A percentile compares a stretch with the other conserved stretches of the same genome.
phyloP scores from a whole-genome alignment of 2,329 filamentous ascomycete genomes.

The Cryphonectria radicalis region DNA sequence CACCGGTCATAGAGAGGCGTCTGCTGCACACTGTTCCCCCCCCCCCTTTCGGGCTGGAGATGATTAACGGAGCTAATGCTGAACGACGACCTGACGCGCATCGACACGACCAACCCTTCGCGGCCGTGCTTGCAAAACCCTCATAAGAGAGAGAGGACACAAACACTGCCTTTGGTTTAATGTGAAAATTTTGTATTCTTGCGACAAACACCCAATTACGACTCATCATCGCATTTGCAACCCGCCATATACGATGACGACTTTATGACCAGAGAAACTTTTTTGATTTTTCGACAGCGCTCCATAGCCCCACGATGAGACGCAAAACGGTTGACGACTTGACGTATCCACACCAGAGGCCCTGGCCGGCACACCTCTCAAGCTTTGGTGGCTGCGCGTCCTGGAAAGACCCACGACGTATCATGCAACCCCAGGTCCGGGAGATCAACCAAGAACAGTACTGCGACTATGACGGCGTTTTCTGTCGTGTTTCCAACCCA shows the following conservation, averaged over 20 bases:
- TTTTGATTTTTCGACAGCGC: slow-evolving; percentile 16
- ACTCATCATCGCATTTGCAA: slow-evolving; percentile 28
- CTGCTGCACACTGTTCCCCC: slow-evolving; percentile 19
- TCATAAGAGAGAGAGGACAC: background rate
- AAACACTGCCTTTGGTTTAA: slow-evolving; percentile 17
- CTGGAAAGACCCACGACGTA: background rate
- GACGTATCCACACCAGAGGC: slow-evolving; percentile 36
- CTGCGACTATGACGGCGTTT: slow-evolving; percentile 10
- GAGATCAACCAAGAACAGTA: background rate
- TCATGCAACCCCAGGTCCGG: slow-evolving; percentile 9
- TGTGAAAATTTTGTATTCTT: slow-evolving; percentile 28
- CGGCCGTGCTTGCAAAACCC: background rate
- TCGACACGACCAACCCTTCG: slow-evolving; percentile 10
- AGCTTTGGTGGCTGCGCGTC: slow-evolving; percentile 6
- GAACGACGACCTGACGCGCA: slow-evolving; percentile 20
- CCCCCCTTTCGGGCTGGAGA: background rate
- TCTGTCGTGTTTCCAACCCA: slow-evolving; percentile 14
- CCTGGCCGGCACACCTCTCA: slow-evolving; percentile 28
- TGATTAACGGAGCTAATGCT: slow-evolving; percentile 28
- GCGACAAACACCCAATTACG: slow-evolving; percentile 29
- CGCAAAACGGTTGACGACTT: slow-evolving; percentile 63
- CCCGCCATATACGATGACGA: slow-evolving; percentile 32
- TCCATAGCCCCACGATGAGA: slow-evolving; percentile 4
- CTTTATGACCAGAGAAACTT: slow-evolving; percentile 20
- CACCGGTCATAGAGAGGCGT: slow-evolving; percentile 24